Evolutionary conservation across 148 eudicot genomes (phyloP), one percentile per base, ranked within the genome.

Genomic region (Bassia scoparia): DNA sequence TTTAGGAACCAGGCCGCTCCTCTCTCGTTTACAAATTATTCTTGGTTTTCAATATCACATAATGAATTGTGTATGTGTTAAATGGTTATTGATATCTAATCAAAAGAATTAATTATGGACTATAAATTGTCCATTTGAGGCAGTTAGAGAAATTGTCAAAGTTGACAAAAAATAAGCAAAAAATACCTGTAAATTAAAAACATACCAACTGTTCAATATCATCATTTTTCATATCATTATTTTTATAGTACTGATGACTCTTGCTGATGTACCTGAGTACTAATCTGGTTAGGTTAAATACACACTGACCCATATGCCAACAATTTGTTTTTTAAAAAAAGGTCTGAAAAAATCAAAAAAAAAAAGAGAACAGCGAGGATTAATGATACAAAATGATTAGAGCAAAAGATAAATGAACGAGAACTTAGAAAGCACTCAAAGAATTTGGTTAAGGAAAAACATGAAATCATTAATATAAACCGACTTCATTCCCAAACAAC

Each of bases 381-480:
- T 3, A n/a, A n/a, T n/a, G 8, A 23, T 16, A n/a, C n/a, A n/a
- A 0, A 4, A 7, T 5, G 23, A 18, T n/a, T 29, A 61, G 7
- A 61, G 0, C 8, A 30, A 20, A 24, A 27, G 49, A 35, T 16
- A 12, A 1, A 64, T 43, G 38, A 17, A 26, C n/a, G n/a, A 70
- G 67, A 67, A 74, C 72, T 74, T 74, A 35, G 29, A 0, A 26
- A 30, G 44, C 41, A 67, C 78, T 75, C 67, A 68, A 68, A 43
- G 65, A 75, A 44, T 75, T 65, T 64, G 50, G 26, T 60, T 16
- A 30, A 60, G 38, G 1, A 10, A 34, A 24, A 64, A 37, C 37
- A 74, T 29, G 5, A 72, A 60, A n/a, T 20, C 0, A 20, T 21
- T 24, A 17, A 26, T 2, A 46, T 6, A 44, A 8, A 5, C 53